Evolutionary conservation across 108 stramenopile species (phyloP), one percentile per base, ranked within the genome.

Genomic region (Nitzschia inconspicua): DNA sequence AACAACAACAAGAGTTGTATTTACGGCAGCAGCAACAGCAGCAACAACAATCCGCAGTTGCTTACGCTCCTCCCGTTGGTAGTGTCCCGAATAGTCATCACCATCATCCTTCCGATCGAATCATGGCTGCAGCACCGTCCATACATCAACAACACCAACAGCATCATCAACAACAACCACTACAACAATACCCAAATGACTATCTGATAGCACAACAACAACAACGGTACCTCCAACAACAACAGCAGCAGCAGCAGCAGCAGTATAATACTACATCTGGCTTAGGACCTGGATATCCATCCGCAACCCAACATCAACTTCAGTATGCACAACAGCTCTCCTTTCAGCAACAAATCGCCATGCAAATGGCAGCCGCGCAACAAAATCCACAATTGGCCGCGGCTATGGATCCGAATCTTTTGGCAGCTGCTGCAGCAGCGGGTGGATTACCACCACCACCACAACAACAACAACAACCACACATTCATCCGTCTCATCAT

Each of bases 291-390:
- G 41, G 44, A 31, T 30, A 32, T 18, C 16, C 54, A 56, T 37
- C 64, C 44, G 23, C 54, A 24, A 65, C 43, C 11, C 31, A 44
- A 35, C 52, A 63, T 22, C 61, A 63, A 20, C 60, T 49, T 29
- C 60, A 57, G 56, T 58, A 60, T 54, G 54, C 29, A 52, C 67
- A 62, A 32, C 68, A 69, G 35, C 56, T 64, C 44, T 25, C 56
- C 1, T 67, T 57, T 26, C 77, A 60, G 31, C 75, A 68, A 42
- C 75, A 73, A 52, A 22, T 68, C 19, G 47, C 57, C n/a, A 70
- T 70, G 60, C 68, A 60, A 44, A 54, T 54, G 53, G 35, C 35
- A 54, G 35, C 37, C 37, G n/a, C 37, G n/a, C 14, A 11, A 39
- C 37, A 11, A 39, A 39, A 23, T 20, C 28, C 31, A 20, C 60